Evolutionary conservation across 2,329 filamentous ascomycete species (phyloP).

Genomic region (Diaporthe vaccinii): DNA sequence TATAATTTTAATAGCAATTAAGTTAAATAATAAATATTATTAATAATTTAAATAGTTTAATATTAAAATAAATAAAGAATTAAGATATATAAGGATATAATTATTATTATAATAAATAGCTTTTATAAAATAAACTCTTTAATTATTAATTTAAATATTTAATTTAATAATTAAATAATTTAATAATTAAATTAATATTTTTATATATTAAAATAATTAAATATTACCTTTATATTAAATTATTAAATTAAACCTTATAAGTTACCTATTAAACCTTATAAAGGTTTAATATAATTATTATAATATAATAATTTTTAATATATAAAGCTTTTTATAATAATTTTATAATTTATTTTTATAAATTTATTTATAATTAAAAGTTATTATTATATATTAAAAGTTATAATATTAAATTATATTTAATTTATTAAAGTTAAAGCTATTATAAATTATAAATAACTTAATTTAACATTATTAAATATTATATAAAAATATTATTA

Average conservation of each 20-base stretch:
- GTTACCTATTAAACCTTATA: not conserved
- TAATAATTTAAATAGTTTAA: too few species aligned
- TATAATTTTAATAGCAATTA: too few species aligned
- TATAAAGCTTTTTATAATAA: not conserved
- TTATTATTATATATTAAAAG: not conserved
- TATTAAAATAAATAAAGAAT: too few species aligned
- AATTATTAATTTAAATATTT: conserved; percentile 19
- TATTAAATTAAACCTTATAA: not conserved
- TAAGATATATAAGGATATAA: too few species aligned
- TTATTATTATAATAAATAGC: not conserved
- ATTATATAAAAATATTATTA: not conserved
- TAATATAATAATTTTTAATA: not conserved
- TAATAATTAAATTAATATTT: not conserved
- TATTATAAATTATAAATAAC: not conserved
- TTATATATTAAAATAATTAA: not conserved
- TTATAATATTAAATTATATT: not conserved
- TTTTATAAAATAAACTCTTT: conserved; percentile 6
- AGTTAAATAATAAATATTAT: too few species aligned
- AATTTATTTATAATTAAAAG: not conserved
- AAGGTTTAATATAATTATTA: not conserved
- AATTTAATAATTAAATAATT: not conserved
- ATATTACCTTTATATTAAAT: not conserved
- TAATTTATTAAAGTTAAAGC: not conserved
- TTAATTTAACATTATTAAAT: not conserved
- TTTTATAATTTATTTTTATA: not conserved